Evolutionary conservation across 208 protist genomes (phyloP).

Genomic region (Crithidia bombi): DNA sequence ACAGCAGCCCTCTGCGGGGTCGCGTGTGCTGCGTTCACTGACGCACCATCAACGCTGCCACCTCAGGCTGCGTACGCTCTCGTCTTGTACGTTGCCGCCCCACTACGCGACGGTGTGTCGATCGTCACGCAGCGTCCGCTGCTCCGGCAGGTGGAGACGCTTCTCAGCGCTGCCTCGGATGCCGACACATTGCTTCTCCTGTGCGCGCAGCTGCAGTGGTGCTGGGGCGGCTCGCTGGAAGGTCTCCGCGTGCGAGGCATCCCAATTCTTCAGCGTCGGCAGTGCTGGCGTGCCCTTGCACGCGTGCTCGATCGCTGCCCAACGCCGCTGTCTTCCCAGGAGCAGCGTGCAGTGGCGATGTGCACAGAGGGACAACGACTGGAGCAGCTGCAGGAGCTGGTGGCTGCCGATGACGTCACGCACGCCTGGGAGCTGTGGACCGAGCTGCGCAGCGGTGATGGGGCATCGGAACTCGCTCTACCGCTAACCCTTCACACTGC

Average conservation of each 20-base stretch:
- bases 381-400: constrained; percentile 1
- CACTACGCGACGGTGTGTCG: constrained; percentile 10
- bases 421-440: constrained; percentile 20
- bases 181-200: constrained; percentile 30
- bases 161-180: neutral
- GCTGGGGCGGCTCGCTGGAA: constrained; percentile 28
- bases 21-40: constrained; percentile 15
- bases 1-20: constrained; percentile 17
- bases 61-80: constrained; percentile 13
- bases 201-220: constrained; percentile 30
- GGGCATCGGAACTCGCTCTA: neutral
- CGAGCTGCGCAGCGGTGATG: neutral
- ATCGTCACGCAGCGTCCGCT: constrained; percentile 15
- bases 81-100: constrained; percentile 15
- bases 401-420: constrained; percentile 4
- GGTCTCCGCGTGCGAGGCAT: constrained; percentile 24
- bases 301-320: constrained; percentile 16
- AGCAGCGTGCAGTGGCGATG: constrained; percentile 9
- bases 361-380: constrained; percentile 4
- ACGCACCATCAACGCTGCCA: neutral
- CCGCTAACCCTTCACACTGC: constrained; percentile 9
- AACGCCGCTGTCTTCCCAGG: constrained; percentile 21
- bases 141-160: constrained; percentile 10
- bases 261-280: constrained; percentile 13
- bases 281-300: constrained; percentile 13